phyloP scores from a whole-genome alignment of 2,329 filamentous ascomycete genomes.

The Epichloe festucae region DNA sequence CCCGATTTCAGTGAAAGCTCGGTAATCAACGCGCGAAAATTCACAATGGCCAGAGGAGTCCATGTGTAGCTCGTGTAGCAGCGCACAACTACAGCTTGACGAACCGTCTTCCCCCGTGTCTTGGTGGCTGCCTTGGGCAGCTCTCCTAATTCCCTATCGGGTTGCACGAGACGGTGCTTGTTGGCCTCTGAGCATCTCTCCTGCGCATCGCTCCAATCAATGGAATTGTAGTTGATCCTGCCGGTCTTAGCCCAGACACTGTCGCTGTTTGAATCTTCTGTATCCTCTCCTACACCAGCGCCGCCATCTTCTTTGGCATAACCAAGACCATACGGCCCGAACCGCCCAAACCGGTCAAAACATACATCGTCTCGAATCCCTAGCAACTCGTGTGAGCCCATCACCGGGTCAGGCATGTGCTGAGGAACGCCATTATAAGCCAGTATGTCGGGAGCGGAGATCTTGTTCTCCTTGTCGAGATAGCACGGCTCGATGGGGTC shows the following conservation, averaged over 20 bases:
- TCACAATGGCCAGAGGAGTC: conserved; percentile 64
- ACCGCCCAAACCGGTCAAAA: conserved; percentile 75
- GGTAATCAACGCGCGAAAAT: conserved; percentile 67
- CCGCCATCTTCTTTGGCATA: conserved; percentile 65
- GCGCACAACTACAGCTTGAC: conserved; percentile 66
- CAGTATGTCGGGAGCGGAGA: conserved; percentile 49
- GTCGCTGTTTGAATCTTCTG: conserved; percentile 55
- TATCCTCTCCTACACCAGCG: conserved; percentile 55
- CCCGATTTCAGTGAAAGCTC: conserved; percentile 68
- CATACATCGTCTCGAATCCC: conserved; percentile 68
- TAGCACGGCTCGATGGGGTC: conserved; percentile 47
- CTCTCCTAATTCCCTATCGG: conserved; percentile 26
- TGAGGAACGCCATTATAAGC: conserved; percentile 59
- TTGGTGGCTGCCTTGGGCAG: conserved; percentile 12
- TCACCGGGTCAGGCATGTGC: conserved; percentile 63
- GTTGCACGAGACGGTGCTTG: conserved; percentile 41
- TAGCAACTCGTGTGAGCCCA: conserved; percentile 64
- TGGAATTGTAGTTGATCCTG: conserved; percentile 40
- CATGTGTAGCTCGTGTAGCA: conserved; percentile 72
- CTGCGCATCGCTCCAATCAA: conserved; percentile 45
- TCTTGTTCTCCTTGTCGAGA: conserved; percentile 44
- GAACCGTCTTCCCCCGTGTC: conserved; percentile 29
- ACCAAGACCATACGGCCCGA: conserved; percentile 78
- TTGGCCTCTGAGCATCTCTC: conserved; percentile 45
- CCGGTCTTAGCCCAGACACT: conserved; percentile 41